These are phyloP conservation scores for Phoenix dactylifera DNA, from an alignment of 176 grass and related monocot species.

Conservation along the genomic window DNA sequence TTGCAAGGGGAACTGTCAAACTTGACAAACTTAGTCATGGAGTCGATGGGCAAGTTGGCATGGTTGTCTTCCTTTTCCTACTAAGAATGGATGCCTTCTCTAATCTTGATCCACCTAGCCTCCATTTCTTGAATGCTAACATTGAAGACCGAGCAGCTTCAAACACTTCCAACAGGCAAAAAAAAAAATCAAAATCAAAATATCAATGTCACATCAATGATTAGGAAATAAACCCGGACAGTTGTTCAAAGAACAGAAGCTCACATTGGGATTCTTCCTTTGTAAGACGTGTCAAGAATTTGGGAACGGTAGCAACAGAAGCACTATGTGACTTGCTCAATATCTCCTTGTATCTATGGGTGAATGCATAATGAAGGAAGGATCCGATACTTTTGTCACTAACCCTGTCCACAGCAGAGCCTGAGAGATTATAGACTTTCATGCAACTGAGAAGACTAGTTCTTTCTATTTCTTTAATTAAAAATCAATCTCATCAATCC, in stretches of 20 bases:
- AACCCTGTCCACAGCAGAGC: constrained; percentile 38
- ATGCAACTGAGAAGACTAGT: not conserved
- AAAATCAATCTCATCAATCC: too few relatives aligned
- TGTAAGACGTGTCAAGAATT: constrained; percentile 67
- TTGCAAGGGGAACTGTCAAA: too few relatives aligned
- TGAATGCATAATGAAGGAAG: constrained; percentile 70
- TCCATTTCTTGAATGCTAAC: constrained; percentile 74
- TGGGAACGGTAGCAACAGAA: constrained; percentile 36
- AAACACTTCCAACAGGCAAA: constrained; percentile 32
- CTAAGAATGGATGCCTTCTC: constrained; percentile 72
- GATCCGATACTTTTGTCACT: constrained; percentile 65
- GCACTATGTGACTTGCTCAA: constrained; percentile 83
- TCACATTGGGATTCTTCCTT: constrained; percentile 69
- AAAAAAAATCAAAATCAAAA: not conserved
- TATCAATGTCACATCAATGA: not conserved
- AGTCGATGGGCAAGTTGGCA: constrained; percentile 25
- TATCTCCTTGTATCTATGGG: constrained; percentile 76
- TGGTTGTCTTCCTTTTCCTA: constrained; percentile 65
- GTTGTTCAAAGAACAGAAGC: not conserved
- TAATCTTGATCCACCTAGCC: constrained; percentile 47
- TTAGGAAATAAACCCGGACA: not conserved
- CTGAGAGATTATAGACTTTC: not conserved
- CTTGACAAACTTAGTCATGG: constrained; percentile 12
- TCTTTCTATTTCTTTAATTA: too few relatives aligned
- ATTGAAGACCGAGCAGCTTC: constrained; percentile 73